Evolutionary conservation across 768 basidiomycete species (phyloP), one percentile per base, ranked within the genome.

Genomic region (Naganishia vishniacii): DNA sequence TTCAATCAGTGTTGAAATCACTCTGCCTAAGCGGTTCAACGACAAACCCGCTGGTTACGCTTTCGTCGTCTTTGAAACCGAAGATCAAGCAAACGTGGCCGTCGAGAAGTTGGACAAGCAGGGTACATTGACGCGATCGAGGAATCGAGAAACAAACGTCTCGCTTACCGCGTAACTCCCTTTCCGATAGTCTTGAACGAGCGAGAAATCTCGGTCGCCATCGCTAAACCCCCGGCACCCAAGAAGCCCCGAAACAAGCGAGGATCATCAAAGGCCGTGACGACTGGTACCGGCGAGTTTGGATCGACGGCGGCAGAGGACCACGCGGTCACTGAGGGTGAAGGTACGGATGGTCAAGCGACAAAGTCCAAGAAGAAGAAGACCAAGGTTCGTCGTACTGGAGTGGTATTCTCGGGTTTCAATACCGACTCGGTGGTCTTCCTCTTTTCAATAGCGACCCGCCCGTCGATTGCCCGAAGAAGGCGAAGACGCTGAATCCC

Each of bases 191-290:
- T 69, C 28, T 61, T 77, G 40, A 70, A 67, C 23, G 73, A 69
- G 9, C 71, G 76, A 90, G 69, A 71, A 59, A 48, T 75, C 65
- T 37, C 56, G 16, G 66, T 77, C 46, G 74, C 75, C 49, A 65
- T 68, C 23, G 70, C 71, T 23, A 68, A 59, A 31, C 31, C 42
- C 16, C 41, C 45, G 25, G 51, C 49, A 16, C 32, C 37, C 40
- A 67, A 67, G 61, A 67, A 69, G 44, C 66, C 65, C 46, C 68
- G 62, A 48, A 59, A 60, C 28, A 45, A 44, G 46, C 25, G 62
- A 40, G 51, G 65, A 23, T 71, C 71, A n/a, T 65, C 65, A 15
- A 65, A 68, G 58, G 69, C 65, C 29, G 65, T 65, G 26, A 26
- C 44, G 23, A 41, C 48, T 18, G 64, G 59, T 45, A 34, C 41